Base-by-base conservation (phyloP, 2,329 filamentous ascomycete species). In the Ustilaginoidea virens region DNA sequence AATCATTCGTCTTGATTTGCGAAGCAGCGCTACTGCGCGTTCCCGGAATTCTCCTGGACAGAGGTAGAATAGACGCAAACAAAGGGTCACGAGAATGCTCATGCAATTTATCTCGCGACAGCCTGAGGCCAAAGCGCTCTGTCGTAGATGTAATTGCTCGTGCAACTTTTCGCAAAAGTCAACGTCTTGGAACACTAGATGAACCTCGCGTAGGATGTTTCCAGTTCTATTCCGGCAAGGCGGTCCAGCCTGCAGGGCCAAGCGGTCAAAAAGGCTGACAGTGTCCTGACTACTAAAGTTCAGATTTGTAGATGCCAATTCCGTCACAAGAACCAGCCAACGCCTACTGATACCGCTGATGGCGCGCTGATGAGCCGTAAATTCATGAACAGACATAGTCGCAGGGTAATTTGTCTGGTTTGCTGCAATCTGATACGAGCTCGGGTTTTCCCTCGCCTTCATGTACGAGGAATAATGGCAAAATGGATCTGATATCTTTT, bases 21-120 rank as follows among this genome's bases (percentile, higher is more conserved):
- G 25, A 0, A 79, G 41, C 1, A 69, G 32, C 0, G 28, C 12
- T 1, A 42, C 13, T 2, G 52, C 48, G 1, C 25, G 34, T 7
- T 21, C 11, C 7, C 39, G 31, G 5, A 40, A 39, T 1, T 31
- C 25, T 1, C 5, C 20, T 2, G 21, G 22, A 3, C 26, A 19
- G 4, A 35, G 10, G 33, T 39, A 18, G 29, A 40, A 56, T 1
- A 46, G 39, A 2, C 66, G 58, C 1, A 70, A 41, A 0, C 53
- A 39, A 0, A 79, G 38, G 0, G 57, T 65, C 5, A 76, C 55
- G 2, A 77, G 30, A 0, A 63, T 55, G 4, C 69, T 61, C 69
- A 80, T 76, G 10, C 59, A 56, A 29, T 66, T 46, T 0, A 49
- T 52, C 35, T 80, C 74, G 0, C 71, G 57, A 65, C 70, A 76